A percentile compares a stretch with the other conserved stretches of the same genome.
phyloP scores from a whole-genome alignment of 306 rosid genomes.

The Fragaria ananassa region DNA sequence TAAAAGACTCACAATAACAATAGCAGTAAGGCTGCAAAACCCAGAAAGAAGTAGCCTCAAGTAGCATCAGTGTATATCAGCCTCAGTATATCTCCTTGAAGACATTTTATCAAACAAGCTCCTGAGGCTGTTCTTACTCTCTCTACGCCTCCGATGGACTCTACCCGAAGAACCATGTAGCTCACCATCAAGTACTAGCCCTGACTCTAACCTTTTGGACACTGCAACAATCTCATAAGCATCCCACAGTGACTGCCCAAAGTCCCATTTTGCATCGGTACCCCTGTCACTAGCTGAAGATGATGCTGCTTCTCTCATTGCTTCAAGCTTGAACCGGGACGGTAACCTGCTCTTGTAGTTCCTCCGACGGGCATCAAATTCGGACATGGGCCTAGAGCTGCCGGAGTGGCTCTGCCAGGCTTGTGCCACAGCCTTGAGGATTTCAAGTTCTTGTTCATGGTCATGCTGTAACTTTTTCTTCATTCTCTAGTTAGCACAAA shows the following conservation, averaged over 20 bases:
- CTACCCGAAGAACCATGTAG: constrained; percentile 5
- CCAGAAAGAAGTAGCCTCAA: constrained; percentile 6
- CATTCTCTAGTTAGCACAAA: constrained; percentile 24
- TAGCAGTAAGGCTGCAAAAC: background rate
- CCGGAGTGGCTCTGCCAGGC: constrained; percentile 70
- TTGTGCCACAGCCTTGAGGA: constrained; percentile 89
- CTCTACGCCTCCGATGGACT: constrained; percentile 34
- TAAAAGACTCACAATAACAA: background rate
- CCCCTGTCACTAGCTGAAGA: background rate
- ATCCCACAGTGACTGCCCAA: constrained; percentile 80
- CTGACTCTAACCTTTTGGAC: constrained; percentile 64
- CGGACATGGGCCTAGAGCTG: constrained; percentile 42
- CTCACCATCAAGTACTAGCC: constrained; percentile 40
- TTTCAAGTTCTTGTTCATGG: constrained; percentile 42
- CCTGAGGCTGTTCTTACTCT: constrained; percentile 76
- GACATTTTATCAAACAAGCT: constrained; percentile 51
- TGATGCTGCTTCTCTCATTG: constrained; percentile 22
- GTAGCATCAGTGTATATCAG: constrained; percentile 23
- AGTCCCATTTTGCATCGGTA: constrained; percentile 48
- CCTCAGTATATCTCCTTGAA: constrained; percentile 51
- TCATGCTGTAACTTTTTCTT: constrained; percentile 42
- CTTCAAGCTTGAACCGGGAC: constrained; percentile 66
- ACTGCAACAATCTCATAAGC: constrained; percentile 83
- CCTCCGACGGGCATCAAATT: constrained; percentile 55
- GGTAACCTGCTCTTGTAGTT: constrained; percentile 44